A percentile compares a stretch with the other conserved stretches of the same genome.
These are phyloP conservation scores for Dissophora globulifera DNA, from an alignment of 192 early-diverging fungal genomes.

Conservation along the genomic window DNA sequence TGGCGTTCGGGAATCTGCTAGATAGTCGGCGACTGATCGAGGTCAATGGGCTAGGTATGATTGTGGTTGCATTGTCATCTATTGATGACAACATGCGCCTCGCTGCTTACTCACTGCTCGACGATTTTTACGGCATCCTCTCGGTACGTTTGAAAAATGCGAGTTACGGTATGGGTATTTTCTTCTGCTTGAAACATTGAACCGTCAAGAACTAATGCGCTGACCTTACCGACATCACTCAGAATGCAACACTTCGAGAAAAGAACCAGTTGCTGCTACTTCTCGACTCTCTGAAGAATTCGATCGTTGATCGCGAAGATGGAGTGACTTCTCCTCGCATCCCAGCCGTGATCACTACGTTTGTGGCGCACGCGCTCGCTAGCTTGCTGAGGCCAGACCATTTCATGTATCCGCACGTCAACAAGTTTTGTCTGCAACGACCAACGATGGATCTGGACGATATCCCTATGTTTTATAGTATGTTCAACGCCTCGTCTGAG, in stretches of 20 bases:
- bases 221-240: no score
- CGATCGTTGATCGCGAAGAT: slow-evolving; percentile 62
- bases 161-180: no score
- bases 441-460: slow-evolving; percentile 81
- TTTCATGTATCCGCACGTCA: slow-evolving; percentile 80
- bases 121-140: slow-evolving; percentile 69
- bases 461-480: slow-evolving; percentile 83
- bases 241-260: slow-evolving; percentile 68
- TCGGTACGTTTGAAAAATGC: no score
- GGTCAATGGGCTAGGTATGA: slow-evolving; percentile 73
- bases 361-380: slow-evolving; percentile 72
- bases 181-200: no score
- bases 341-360: slow-evolving; percentile 71
- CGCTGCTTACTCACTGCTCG: slow-evolving; percentile 73
- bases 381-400: slow-evolving; percentile 75
- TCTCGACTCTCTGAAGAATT: slow-evolving; percentile 74
- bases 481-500: slow-evolving; percentile 77
- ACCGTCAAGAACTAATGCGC: no score
- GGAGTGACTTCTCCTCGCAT: slow-evolving; percentile 60
- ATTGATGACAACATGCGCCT: slow-evolving; percentile 62
- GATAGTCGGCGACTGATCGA: slow-evolving; percentile 75
- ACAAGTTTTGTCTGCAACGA: slow-evolving; percentile 78
- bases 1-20: slow-evolving; percentile 59
- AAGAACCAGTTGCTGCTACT: slow-evolving; percentile 76
- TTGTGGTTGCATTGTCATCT: slow-evolving; percentile 72